Base-by-base conservation (phyloP, 768 basidiomycete genomes). In the Podaxis pistillaris region DNA sequence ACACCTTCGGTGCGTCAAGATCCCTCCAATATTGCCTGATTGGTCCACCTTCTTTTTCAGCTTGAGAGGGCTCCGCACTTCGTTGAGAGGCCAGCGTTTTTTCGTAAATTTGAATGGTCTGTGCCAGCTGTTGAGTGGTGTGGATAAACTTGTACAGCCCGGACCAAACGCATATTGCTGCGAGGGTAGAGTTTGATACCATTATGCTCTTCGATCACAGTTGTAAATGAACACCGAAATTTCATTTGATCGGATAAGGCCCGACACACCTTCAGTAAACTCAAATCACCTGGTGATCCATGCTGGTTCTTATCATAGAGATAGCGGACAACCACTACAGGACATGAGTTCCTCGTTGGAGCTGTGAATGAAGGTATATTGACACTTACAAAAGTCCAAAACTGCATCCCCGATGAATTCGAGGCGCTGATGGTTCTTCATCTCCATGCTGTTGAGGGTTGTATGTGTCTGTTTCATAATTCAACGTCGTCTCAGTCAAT, bases 321-420 rank as follows among this genome's bases (percentile, higher is more conserved):
- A 71, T 92, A 80, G 22, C 83, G 83, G 33, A 91, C 83, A 22
- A 90, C 86, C 78, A 93, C 93, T 94, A 51, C 47, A 46, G 36
- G 51, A 52, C 58, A 58, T 56, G 41, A 67, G 33, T 63, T 58
- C n/a, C 64, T 19, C 49, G n/a, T 49, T 36, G 30, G 57, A 53
- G 51, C 24, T 56, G 28, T 30, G 60, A 33, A 41, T 53, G 57
- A 44, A 30, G 51, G 46, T 30, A 24, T 12, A 12, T 24, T 26
- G 57, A 40, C 17, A 76, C 90, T 59, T 68, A 94, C 93, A 73
- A 62, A 92, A 90, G 72, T 94, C 93, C 26, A 95, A 81, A 56
- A 95, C 84, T 1, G 90, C 91, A 74, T 95, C 93, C 12, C 93
- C 93, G 44, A 94, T 78, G 70, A 94, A 95, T 71, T 94, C 92